A percentile compares a stretch with the other conserved stretches of the same genome.
phyloP scores from a whole-genome alignment of 192 early-diverging fungal genomes.

The Obelidium mucronatum region DNA sequence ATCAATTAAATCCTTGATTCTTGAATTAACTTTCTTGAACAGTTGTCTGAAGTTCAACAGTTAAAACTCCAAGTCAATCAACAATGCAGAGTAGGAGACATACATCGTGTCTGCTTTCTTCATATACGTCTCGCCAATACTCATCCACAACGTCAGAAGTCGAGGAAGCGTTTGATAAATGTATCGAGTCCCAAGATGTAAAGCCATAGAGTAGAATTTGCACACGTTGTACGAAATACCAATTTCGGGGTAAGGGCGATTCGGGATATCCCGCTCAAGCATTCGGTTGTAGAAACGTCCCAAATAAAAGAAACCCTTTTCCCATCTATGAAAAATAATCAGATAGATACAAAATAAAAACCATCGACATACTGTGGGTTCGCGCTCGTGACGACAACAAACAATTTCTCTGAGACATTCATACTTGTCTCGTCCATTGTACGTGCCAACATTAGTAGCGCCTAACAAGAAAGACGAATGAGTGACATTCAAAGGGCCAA shows the following conservation, averaged over 20 bases:
- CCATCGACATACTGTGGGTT: slow-evolving; percentile 45
- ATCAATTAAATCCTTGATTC: slow-evolving; percentile 58
- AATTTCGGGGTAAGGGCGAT: neutral
- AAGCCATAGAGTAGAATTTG: slow-evolving; percentile 56
- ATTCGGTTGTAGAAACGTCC: slow-evolving; percentile 71
- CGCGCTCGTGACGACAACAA: slow-evolving; percentile 34
- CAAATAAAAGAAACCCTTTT: slow-evolving; percentile 68
- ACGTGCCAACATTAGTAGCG: slow-evolving; percentile 57
- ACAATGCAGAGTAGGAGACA: neutral
- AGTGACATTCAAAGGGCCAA: neutral
- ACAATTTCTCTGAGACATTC: slow-evolving; percentile 46
- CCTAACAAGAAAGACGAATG: no score
- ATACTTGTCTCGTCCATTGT: slow-evolving; percentile 65
- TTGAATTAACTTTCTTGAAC: slow-evolving; percentile 60
- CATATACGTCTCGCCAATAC: slow-evolving; percentile 58
- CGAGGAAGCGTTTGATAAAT: slow-evolving; percentile 87
- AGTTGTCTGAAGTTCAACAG: neutral
- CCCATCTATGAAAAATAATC: slow-evolving; percentile 55
- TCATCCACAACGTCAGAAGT: slow-evolving; percentile 84
- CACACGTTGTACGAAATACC: slow-evolving; percentile 37
- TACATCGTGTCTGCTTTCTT: slow-evolving; percentile 23
- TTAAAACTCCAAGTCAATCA: slow-evolving; percentile 1
- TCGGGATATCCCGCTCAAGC: slow-evolving; percentile 45
- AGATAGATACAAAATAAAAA: neutral
- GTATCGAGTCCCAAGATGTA: slow-evolving; percentile 76